phyloP scores from a whole-genome alignment of 1,139 yeast species.

The Kurtzmaniella quercitrusa region DNA sequence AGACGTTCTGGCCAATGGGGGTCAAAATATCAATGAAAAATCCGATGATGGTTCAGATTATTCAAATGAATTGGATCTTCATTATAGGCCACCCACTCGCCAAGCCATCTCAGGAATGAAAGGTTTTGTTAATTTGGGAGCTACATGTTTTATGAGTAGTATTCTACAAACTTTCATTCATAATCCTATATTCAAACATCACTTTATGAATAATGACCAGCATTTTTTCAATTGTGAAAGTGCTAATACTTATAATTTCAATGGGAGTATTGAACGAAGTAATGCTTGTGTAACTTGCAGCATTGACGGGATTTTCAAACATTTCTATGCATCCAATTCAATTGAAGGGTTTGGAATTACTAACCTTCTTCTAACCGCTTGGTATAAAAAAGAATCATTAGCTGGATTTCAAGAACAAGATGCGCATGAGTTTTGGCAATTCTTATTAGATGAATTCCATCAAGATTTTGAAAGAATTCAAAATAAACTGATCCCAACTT shows the following conservation, averaged over 20 bases:
- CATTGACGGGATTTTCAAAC: conserved; percentile 69
- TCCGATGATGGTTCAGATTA: conserved; percentile 5
- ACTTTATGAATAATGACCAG: conserved; percentile 65
- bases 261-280: conserved; percentile 28
- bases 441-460: conserved; percentile 80
- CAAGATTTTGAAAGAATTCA: conserved; percentile 34
- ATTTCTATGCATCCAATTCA: conserved; percentile 50
- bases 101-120: conserved; percentile 71
- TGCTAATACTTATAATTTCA: conserved; percentile 14
- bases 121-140: conserved; percentile 91
- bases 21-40: conserved; percentile 21
- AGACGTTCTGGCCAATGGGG: conserved; percentile 13
- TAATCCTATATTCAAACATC: conserved; percentile 77
- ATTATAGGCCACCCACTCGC: conserved; percentile 46
- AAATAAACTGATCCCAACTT: conserved; percentile 10
- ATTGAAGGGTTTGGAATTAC: conserved; percentile 74
- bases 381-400: conserved; percentile 76
- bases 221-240: conserved; percentile 40
- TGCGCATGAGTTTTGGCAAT: conserved; percentile 97
- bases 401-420: conserved; percentile 97
- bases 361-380: conserved; percentile 68
- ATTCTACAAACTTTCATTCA: conserved; percentile 82
- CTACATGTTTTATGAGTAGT: conserved; percentile 94
- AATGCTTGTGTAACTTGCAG: conserved; percentile 79
- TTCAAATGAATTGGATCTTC: conserved; percentile 6